phyloP scores from a whole-genome alignment of 1,284 basidiomycete species.

The Xerocomus nothofagi region DNA sequence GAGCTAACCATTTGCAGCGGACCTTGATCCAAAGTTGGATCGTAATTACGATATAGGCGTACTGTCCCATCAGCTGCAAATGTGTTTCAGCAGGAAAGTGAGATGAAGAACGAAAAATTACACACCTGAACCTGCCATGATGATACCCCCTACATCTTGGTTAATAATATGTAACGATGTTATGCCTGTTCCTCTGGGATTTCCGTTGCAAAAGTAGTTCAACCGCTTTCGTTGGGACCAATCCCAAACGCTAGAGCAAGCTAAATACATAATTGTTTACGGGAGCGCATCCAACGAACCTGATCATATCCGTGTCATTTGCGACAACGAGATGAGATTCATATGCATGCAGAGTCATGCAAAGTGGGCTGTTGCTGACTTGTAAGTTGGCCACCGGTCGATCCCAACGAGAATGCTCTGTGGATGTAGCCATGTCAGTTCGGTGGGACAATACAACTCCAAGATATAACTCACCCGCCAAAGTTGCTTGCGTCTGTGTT shows the following conservation, averaged over 20 bases:
- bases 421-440: constrained; percentile 1
- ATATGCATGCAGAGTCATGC: constrained; percentile 88
- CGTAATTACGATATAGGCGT: constrained; percentile 90
- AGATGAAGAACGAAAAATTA: constrained; percentile 6
- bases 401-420: constrained; percentile 73
- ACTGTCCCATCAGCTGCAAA: constrained; percentile 84
- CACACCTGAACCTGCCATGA: constrained; percentile 85
- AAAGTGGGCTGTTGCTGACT: constrained; percentile 69
- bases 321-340: constrained; percentile 88
- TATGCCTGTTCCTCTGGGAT: constrained; percentile 78
- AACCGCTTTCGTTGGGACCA: constrained; percentile 84
- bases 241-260: constrained; percentile 78
- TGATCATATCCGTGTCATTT: constrained; percentile 85
- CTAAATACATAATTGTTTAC: not conserved
- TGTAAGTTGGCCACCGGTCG: constrained; percentile 75
- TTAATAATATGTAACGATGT: constrained; percentile 95
- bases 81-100: constrained; percentile 3
- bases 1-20: constrained; percentile 87
- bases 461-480: constrained; percentile 61
- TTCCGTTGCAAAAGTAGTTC: constrained; percentile 88
- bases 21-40: constrained; percentile 61
- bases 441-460: not conserved
- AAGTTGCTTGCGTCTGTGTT: constrained; percentile 65
- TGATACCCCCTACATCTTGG: constrained; percentile 90
- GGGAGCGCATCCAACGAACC: constrained; percentile 47